A percentile compares a stretch with the other conserved stretches of the same genome.
phyloP scores from a whole-genome alignment of 148 eudicot species.

The Fagopyrum tataricum region DNA sequence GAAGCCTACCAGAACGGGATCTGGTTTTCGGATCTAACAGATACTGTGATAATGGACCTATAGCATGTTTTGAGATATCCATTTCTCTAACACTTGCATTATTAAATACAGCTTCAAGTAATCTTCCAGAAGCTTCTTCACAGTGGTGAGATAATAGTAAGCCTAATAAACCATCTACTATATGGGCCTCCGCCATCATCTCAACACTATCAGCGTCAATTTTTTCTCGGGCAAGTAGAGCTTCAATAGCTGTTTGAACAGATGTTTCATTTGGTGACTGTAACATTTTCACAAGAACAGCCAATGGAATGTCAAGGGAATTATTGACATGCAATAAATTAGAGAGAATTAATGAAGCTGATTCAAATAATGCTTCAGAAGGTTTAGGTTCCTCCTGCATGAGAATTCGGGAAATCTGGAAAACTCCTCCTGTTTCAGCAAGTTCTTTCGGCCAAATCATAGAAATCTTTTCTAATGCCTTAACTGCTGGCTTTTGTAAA shows the following conservation, averaged over 20 bases:
- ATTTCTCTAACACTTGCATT: slow-evolving; percentile 54
- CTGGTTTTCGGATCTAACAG: slow-evolving; percentile 70
- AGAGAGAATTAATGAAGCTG: slow-evolving; percentile 58
- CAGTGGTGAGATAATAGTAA: slow-evolving; percentile 63
- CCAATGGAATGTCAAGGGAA: slow-evolving; percentile 53
- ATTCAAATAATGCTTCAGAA: slow-evolving; percentile 62
- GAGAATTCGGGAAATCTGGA: slow-evolving; percentile 66
- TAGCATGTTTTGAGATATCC: slow-evolving; percentile 62
- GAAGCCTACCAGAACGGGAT: slow-evolving; percentile 54
- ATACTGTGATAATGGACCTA: slow-evolving; percentile 70
- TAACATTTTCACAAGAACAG: slow-evolving; percentile 67
- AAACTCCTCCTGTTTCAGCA: slow-evolving; percentile 69
- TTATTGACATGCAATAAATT: slow-evolving; percentile 43
- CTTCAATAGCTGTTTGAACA: slow-evolving; percentile 45
- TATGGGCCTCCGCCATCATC: slow-evolving; percentile 74
- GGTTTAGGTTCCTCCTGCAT: slow-evolving; percentile 69
- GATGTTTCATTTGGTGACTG: slow-evolving; percentile 46
- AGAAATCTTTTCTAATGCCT: slow-evolving; percentile 60
- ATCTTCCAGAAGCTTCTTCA: slow-evolving; percentile 64
- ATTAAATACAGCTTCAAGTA: slow-evolving; percentile 68
- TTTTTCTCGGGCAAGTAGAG: slow-evolving; percentile 50
- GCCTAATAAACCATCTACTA: slow-evolving; percentile 54
- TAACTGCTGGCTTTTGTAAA: slow-evolving; percentile 69
- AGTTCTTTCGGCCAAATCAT: slow-evolving; percentile 69
- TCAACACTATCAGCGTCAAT: slow-evolving; percentile 49